A percentile compares a stretch with the other conserved stretches of the same genome.
These are phyloP conservation scores for Hypoxylon sp. DNA, from an alignment of 2,329 filamentous ascomycete species.

Conservation along the genomic window DNA sequence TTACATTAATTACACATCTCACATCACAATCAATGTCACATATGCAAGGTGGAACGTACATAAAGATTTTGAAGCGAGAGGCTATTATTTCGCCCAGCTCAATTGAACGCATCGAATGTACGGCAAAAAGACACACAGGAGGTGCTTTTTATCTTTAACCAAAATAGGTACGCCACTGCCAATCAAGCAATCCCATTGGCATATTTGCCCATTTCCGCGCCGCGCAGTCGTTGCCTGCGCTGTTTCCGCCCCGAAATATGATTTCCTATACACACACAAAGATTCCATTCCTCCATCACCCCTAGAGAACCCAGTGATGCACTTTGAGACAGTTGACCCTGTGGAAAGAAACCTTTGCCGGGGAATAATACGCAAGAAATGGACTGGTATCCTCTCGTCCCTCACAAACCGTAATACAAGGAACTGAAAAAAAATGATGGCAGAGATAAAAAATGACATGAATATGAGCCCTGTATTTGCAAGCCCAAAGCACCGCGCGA, in stretches of 20 bases:
- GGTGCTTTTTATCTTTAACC: conserved; percentile 34
- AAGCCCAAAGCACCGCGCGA: conserved; percentile 51
- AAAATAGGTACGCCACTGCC: conserved; percentile 39
- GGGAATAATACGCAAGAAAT: conserved; percentile 44
- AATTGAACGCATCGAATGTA: conserved; percentile 44
- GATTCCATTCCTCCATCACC: conserved; percentile 33
- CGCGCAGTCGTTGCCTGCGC: conserved; percentile 29
- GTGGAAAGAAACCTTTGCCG: conserved; percentile 38
- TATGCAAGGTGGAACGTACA: background rate
- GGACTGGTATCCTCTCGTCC: conserved; percentile 40
- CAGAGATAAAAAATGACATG: conserved; percentile 34
- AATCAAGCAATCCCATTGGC: conserved; percentile 26
- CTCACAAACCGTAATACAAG: conserved; percentile 42
- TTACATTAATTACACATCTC: background rate
- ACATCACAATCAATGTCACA: conserved; percentile 1
- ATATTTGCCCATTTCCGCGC: conserved; percentile 29
- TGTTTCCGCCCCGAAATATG: conserved; percentile 34
- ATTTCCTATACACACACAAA: conserved; percentile 43
- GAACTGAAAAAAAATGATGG: conserved; percentile 32
- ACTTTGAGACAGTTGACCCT: conserved; percentile 22
- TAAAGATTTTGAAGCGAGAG: conserved; percentile 38
- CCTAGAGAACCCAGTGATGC: conserved; percentile 35
- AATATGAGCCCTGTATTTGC: conserved; percentile 56
- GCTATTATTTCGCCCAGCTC: conserved; percentile 38
- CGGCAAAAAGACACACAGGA: conserved; percentile 33